A percentile compares a stretch with the other conserved stretches of the same genome.
These are phyloP conservation scores for Cytospora mali DNA, from an alignment of 2,329 filamentous ascomycete genomes.

Conservation along the genomic window DNA sequence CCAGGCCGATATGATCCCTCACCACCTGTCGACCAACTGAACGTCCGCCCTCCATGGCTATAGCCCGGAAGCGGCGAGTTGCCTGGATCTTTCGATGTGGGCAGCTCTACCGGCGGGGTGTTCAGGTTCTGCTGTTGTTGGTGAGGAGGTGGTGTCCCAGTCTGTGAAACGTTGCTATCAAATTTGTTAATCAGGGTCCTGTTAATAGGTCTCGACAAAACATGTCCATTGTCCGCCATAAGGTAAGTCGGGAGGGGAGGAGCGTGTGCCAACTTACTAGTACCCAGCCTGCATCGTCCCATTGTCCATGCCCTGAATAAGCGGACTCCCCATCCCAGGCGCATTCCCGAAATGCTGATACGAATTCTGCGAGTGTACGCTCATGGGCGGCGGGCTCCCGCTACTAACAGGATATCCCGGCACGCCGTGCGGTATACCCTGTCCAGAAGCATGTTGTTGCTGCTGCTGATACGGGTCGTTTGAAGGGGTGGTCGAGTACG, in stretches of 20 bases:
- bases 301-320: slow-evolving; percentile 10
- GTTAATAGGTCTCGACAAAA: too few relatives aligned
- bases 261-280: slow-evolving; percentile 39
- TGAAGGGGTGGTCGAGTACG: slow-evolving; percentile 31
- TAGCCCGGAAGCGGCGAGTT: slow-evolving; percentile 42
- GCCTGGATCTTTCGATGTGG: slow-evolving; percentile 36
- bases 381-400: slow-evolving; percentile 30
- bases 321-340: slow-evolving; percentile 10
- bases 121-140: slow-evolving; percentile 15
- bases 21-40: slow-evolving; percentile 36
- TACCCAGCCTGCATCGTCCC: slow-evolving; percentile 30
- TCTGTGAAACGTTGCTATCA: slow-evolving; percentile 22
- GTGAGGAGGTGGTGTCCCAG: slow-evolving; percentile 10
- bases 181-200: neutral
- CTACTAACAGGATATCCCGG: slow-evolving; percentile 17
- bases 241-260: too few relatives aligned
- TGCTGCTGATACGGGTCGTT: slow-evolving; percentile 34
- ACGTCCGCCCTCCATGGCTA: slow-evolving; percentile 30
- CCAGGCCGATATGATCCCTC: slow-evolving; percentile 26
- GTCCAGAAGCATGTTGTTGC: slow-evolving; percentile 25
- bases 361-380: slow-evolving; percentile 27
- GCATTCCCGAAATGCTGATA: slow-evolving; percentile 13
- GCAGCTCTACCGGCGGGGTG: slow-evolving; percentile 40
- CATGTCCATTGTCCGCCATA: too few relatives aligned
- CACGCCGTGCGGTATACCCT: slow-evolving; percentile 26